Percentiles rank a stretch among this genome's conserved stretches.
These are phyloP conservation scores for Neurospora sp. DNA, from an alignment of 495 filamentous ascomycete genomes.

Conservation along the genomic window DNA sequence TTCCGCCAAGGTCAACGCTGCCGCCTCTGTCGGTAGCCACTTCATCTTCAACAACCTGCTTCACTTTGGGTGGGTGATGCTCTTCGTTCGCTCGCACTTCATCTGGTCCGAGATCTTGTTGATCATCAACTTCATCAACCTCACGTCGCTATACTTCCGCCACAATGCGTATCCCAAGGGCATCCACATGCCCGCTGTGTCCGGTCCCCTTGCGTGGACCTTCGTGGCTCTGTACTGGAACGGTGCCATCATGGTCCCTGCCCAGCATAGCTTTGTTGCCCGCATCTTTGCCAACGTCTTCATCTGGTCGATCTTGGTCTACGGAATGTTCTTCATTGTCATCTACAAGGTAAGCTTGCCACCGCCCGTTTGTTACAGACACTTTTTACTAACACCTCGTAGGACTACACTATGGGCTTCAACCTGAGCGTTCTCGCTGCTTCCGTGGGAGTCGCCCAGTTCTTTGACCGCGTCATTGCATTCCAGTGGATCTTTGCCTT, in stretches of 20 bases:
- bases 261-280: slow-evolving; percentile 44
- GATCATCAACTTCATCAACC: slow-evolving; percentile 71
- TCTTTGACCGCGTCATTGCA: slow-evolving; percentile 57
- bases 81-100: slow-evolving; percentile 70
- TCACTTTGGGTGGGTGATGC: slow-evolving; percentile 65
- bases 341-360: slow-evolving; percentile 43
- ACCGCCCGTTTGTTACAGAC: background rate
- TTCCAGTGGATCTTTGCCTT: slow-evolving; percentile 92
- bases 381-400: background rate
- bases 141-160: slow-evolving; percentile 68
- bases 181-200: slow-evolving; percentile 64
- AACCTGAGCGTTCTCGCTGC: slow-evolving; percentile 60
- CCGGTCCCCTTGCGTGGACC: slow-evolving; percentile 73
- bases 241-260: slow-evolving; percentile 65
- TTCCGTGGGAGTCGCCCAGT: slow-evolving; percentile 66
- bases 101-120: slow-evolving; percentile 63
- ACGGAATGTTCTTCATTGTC: slow-evolving; percentile 61
- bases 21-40: slow-evolving; percentile 68
- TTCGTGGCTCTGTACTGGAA: slow-evolving; percentile 80
- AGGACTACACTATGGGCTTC: slow-evolving; percentile 79
- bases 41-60: slow-evolving; percentile 82
- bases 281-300: slow-evolving; percentile 75
- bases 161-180: slow-evolving; percentile 54
- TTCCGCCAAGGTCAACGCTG: slow-evolving; percentile 47
- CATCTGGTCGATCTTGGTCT: slow-evolving; percentile 70